Base-by-base conservation (phyloP, 371 early-diverging fungal species). In the Mucor irregularis region DNA sequence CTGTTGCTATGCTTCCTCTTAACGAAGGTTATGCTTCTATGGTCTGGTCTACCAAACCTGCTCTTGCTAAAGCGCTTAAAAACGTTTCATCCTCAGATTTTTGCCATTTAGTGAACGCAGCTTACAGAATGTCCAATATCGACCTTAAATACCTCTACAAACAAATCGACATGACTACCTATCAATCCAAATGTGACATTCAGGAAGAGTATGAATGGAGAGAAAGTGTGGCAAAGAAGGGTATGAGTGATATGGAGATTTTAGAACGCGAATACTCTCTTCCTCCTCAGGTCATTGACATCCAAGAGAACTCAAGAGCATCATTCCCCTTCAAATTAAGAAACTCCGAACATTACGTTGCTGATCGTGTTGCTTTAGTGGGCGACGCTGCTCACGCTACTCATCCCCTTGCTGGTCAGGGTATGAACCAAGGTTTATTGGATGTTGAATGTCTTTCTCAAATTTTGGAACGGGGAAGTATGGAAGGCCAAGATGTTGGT, bases 381-480 rank as follows among this genome's bases (percentile, higher is more conserved):
- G 98, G 92, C 0, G 98, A 98, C 70, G 97, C 98, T 8, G 98
- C 98, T n/a, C 98, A 98, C 63, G 82, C 92, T 0, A 86, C 94
- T 31, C 98, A 98, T 62, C 98, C 98, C 16, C 78, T 98, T 55
- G 98, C 97, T 5, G 98, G 98, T 0, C 98, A 96, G 73, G 98
- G 98, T 9, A 70, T 98, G 35, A 97, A 97, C 68, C 84, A 95
- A 62, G 98, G 98, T 1, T 60, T 98, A 4, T 80, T 86, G 4
- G 98, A 98, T 68, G 92, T 91, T 0, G 81, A 86, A 53, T 72
- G 84, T 38, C 76, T 98, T 26, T 72, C 84, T 0, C 61, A 75
- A 22, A 69, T 83, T 6, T 56, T 97, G 22, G 80, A 80, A 38
- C 71, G 73, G 17, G 93, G 91, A 2, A 69, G 84, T 9, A 52